Evolutionary conservation across 129 eudicot genomes (phyloP).

Genomic region (Tanacetum coccineum): DNA sequence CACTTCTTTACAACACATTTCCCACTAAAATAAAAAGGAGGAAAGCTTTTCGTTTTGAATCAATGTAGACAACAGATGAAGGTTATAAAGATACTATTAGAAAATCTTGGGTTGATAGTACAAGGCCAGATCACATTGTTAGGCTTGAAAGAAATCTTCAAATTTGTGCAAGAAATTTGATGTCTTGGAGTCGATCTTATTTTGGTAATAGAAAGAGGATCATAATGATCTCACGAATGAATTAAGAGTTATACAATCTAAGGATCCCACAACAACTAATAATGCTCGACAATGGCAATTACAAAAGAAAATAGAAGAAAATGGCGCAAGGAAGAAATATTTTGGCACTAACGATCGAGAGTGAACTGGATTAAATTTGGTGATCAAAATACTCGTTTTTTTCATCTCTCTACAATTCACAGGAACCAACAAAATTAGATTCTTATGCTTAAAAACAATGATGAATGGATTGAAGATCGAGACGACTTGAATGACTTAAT

Average conservation of each 20-base stretch:
- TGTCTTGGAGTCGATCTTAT: neutral
- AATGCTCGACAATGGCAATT: too few species aligned
- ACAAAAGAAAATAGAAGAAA: neutral
- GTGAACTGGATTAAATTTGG: slow-evolving; percentile 1
- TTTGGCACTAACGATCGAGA: slow-evolving; percentile 4
- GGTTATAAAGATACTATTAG: neutral
- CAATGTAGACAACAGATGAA: neutral
- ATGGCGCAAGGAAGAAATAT: neutral
- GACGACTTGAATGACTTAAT: neutral
- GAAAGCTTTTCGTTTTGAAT: neutral
- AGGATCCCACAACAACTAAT: neutral
- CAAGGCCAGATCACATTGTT: neutral
- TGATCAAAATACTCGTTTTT: slow-evolving; percentile 10
- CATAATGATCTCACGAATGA: neutral
- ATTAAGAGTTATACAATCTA: neutral
- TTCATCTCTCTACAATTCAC: neutral
- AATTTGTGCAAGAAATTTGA: neutral
- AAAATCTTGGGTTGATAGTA: neutral
- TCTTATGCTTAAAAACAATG: neutral
- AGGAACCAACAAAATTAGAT: neutral
- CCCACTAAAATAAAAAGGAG: too few species aligned
- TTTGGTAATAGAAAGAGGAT: neutral
- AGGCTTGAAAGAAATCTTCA: neutral
- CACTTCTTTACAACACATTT: too few species aligned
- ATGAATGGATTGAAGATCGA: too few species aligned